Percentiles rank a stretch among this genome's conserved stretches.
These are phyloP conservation scores for Davidsoniella virescens DNA, from an alignment of 2,329 filamentous ascomycete genomes.

Conservation along the genomic window DNA sequence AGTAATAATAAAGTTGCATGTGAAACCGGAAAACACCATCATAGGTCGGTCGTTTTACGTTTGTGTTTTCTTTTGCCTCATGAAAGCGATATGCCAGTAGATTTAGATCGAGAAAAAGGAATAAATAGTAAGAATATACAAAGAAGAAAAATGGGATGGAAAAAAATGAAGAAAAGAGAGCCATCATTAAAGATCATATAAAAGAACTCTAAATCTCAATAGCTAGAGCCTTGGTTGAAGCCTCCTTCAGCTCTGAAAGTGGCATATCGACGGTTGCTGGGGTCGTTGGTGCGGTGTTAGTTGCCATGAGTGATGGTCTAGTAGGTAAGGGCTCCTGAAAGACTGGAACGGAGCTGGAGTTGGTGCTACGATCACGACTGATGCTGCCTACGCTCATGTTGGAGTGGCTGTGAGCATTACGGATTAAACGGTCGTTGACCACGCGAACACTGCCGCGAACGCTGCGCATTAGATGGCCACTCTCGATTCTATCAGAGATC, in stretches of 20 bases:
- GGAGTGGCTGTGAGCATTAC: slow-evolving; percentile 7
- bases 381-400: background rate
- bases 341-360: slow-evolving; percentile 1
- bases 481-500: slow-evolving; percentile 78
- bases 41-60: too few relatives aligned
- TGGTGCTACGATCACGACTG: slow-evolving; percentile 3
- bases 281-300: background rate
- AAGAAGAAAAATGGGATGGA: background rate
- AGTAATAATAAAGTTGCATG: too few relatives aligned
- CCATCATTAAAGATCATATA: background rate
- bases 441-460: slow-evolving; percentile 47
- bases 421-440: slow-evolving; percentile 8
- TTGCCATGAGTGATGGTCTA: background rate
- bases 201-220: slow-evolving; percentile 7
- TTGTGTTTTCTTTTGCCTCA: too few relatives aligned
- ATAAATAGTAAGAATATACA: slow-evolving; percentile 1
- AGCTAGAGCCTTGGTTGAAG: slow-evolving; percentile 1
- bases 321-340: slow-evolving; percentile 9
- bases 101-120: background rate
- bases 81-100: background rate
- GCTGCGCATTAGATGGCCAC: slow-evolving; percentile 52
- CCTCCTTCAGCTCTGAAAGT: slow-evolving; percentile 1
- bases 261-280: slow-evolving; percentile 1
- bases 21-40: too few relatives aligned
- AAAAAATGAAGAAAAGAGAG: background rate